Base-by-base conservation (phyloP, 352 stramenopile species). In the Saprolegnia parasitica region DNA sequence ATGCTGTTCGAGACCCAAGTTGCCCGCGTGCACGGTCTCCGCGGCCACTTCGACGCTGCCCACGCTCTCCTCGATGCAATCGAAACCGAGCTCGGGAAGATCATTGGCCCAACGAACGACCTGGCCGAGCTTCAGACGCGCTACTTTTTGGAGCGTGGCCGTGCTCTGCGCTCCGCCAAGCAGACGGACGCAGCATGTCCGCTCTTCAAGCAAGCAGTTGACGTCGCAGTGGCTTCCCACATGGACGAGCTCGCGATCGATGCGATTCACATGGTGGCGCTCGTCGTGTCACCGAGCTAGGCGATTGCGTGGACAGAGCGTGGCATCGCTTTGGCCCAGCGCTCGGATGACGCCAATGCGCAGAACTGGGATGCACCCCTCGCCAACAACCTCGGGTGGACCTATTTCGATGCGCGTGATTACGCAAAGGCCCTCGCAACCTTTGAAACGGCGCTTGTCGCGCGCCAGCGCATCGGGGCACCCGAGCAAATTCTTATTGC, bases 351-450 rank as follows among this genome's bases (percentile, higher is more conserved):
- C 37, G 47, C 56, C 4, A 65, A 63, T 15, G 67, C 67, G 4
- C 61, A 61, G 46, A 76, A 76, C 21, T 76, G 72, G 72, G 49
- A 71, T 29, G 72, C 45, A 16, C 65, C 72, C 21, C 39, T 76
- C 40, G 52, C 67, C 37, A 76, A 76, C 68, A 76, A 76, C 46
- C 56, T 76, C 37, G 72, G 67, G 2, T 76, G 72, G 72, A 74
- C 72, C 16, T 74, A 68, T 42, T 67, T 74, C 24, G 72, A 63
- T 32, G 49, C 37, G 4, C 46, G 57, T 13, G 21, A 65, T 21
- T 76, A 66, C 45, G 63, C 42, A 0, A 32, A 76, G 13, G 72
- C 72, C 16, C 49, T 76, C 20, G n/a, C 5, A 3, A 60, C 65
- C 56, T 76, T 73, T 49, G 57, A 74, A 18, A 72, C 46, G 46